Base-by-base conservation (phyloP, 345 rosid species). In the Arabidopsis arenosa region DNA sequence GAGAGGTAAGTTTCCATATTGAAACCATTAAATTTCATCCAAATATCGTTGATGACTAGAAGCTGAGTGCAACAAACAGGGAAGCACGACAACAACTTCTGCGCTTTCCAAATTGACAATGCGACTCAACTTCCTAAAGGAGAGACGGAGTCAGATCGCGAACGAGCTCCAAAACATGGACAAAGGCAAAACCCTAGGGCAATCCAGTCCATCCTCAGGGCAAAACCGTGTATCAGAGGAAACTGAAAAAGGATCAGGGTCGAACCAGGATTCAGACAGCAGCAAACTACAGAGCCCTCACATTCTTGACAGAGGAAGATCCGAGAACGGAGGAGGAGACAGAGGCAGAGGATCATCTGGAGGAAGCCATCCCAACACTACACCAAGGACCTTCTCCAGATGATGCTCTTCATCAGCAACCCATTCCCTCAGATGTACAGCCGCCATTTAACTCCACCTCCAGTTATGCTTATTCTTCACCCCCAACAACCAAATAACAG, bases 41-140 rank as follows among this genome's bases (percentile, higher is more conserved):
- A 67, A 58, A 28, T 40, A 51, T 36, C n/a, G 10, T 35, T 65
- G 3, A 33, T 41, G 61, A 60, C 68, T 32, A 72, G 41, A 8
- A 45, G 41, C 51, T 69, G 59, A 76, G 43, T 70, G 9, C 37
- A 78, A 77, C 9, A 49, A 79, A 60, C 81, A 92, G 93, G 95
- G 87, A 77, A 62, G 74, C 58, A 80, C 78, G 66, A 72, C 86
- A 55, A 80, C 87, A 55, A 43, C 87, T 73, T 85, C 86, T 32
- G 93, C 97, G 21, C 69, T 90, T 66, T 83, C 92, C 33, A 92
- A 89, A 85, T 80, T 95, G 84, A 86, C 97, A 59, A 85, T 83
- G 59, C 80, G 93, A 36, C 89, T 95, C 67, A 88, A 88, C 86
- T 90, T 92, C 80, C 80, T 92, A 45, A 95, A 92, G 85, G 97